Evolutionary conservation across 2,329 filamentous ascomycete species (phyloP).

Genomic region (Botryotinia narcissicola): DNA sequence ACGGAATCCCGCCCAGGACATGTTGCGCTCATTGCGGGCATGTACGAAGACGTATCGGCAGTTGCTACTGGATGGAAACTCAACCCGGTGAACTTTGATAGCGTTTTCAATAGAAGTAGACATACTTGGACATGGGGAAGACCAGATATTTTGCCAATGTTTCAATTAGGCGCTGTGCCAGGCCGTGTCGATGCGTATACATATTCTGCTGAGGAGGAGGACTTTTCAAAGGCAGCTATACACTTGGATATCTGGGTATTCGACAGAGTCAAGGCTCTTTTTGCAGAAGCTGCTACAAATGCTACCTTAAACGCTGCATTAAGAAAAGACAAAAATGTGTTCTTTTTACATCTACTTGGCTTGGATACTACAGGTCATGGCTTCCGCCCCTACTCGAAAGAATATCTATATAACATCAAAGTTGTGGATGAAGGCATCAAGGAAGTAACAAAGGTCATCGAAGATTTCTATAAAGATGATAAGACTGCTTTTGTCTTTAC

Average conservation of each 20-base stretch:
- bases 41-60: constrained; percentile 97
- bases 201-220: constrained; percentile 82
- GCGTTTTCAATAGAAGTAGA: constrained; percentile 92
- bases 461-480: constrained; percentile 79
- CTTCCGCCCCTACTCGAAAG: constrained; percentile 87
- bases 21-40: constrained; percentile 90
- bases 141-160: constrained; percentile 97
- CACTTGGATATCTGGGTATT: constrained; percentile 93
- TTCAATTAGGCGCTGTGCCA: constrained; percentile 84
- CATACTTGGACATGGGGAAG: constrained; percentile 99
- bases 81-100: constrained; percentile 98
- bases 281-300: constrained; percentile 76
- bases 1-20: constrained; percentile 96
- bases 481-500: constrained; percentile 96
- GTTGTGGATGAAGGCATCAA: constrained; percentile 87
- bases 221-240: constrained; percentile 80
- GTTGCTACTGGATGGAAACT: constrained; percentile 98
- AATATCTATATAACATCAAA: constrained; percentile 93
- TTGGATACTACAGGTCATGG: constrained; percentile 86
- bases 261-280: constrained; percentile 84
- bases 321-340: constrained; percentile 82
- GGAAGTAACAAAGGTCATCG: constrained; percentile 76
- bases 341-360: constrained; percentile 91
- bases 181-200: constrained; percentile 84
- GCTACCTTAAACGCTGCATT: constrained; percentile 69